A percentile compares a stretch with the other conserved stretches of the same genome.
phyloP scores from a whole-genome alignment of 179 eudicot species.

The Beta corolliflora region DNA sequence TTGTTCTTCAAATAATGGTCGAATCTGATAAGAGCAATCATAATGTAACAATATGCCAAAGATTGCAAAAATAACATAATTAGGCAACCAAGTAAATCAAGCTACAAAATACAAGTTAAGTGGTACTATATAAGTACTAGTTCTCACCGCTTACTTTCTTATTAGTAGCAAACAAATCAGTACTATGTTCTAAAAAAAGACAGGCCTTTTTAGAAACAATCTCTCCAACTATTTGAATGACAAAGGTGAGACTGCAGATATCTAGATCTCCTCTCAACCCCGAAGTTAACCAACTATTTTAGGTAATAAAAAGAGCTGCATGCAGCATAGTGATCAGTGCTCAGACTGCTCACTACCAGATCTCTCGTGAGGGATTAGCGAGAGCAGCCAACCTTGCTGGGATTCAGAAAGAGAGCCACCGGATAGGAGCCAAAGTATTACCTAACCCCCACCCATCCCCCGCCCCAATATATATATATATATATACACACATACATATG shows the following conservation, averaged over 20 bases:
- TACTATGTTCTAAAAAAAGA: background rate
- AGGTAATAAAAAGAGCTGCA: too few relatives aligned
- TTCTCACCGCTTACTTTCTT: background rate
- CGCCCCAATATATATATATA: too few relatives aligned
- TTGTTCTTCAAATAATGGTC: constrained; percentile 85
- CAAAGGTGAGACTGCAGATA: background rate
- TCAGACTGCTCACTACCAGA: background rate
- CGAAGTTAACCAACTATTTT: too few relatives aligned
- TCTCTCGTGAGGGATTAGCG: background rate
- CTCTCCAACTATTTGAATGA: background rate
- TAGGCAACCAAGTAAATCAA: background rate
- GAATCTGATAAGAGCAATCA: constrained; percentile 50
- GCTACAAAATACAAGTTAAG: background rate
- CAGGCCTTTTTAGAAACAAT: background rate
- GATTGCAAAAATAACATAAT: constrained; percentile 5
- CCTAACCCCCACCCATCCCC: too few relatives aligned
- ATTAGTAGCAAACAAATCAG: background rate
- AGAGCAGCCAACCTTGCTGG: background rate
- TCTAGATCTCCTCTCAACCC: background rate
- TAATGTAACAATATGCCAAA: background rate
- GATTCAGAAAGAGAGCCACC: background rate
- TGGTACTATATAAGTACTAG: background rate
- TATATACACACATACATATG: too few relatives aligned
- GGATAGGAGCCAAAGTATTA: background rate
- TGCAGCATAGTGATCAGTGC: background rate